Evolutionary conservation across 352 stramenopile species (phyloP).

Genomic region (Phytophthora boehmeriae): DNA sequence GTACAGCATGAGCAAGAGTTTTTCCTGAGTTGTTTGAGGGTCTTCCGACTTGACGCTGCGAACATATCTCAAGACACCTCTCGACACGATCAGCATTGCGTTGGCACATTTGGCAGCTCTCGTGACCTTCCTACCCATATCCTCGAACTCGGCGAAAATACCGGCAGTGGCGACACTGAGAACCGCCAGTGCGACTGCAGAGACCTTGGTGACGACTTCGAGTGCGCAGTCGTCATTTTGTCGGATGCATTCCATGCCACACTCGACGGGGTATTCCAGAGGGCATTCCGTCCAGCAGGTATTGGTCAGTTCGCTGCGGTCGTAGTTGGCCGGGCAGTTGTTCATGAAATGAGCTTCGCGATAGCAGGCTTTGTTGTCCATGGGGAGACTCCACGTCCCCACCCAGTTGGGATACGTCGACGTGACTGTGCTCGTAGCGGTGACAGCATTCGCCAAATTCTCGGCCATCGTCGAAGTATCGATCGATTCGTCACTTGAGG

Average conservation of each 20-base stretch:
- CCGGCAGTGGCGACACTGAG: slow-evolving; percentile 44
- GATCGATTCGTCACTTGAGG: background rate
- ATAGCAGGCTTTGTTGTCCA: slow-evolving; percentile 31
- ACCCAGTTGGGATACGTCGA: slow-evolving; percentile 48
- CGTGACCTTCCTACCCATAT: slow-evolving; percentile 29
- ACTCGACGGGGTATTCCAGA: slow-evolving; percentile 58
- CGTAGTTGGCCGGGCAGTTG: slow-evolving; percentile 45
- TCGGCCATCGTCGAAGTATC: background rate
- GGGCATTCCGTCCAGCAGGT: slow-evolving; percentile 69
- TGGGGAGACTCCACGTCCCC: slow-evolving; percentile 31
- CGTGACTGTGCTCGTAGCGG: slow-evolving; percentile 24
- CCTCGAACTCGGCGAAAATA: slow-evolving; percentile 41
- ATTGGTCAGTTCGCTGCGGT: slow-evolving; percentile 46
- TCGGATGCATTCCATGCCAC: slow-evolving; percentile 56
- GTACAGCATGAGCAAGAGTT: slow-evolving; percentile 31
- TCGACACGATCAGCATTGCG: slow-evolving; percentile 30
- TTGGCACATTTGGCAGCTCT: slow-evolving; percentile 30
- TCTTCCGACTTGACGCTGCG: slow-evolving; percentile 33
- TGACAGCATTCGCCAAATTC: slow-evolving; percentile 16
- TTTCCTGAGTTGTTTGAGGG: slow-evolving; percentile 19
- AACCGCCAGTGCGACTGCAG: slow-evolving; percentile 40
- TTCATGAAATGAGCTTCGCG: slow-evolving; percentile 41
- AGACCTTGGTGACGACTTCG: slow-evolving; percentile 51
- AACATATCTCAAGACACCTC: slow-evolving; percentile 36
- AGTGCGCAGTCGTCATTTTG: slow-evolving; percentile 50